A percentile compares a stretch with the other conserved stretches of the same genome.
These are phyloP conservation scores for Balamuthia mandrillaris DNA, from an alignment of 208 protist genomes.

Conservation along the genomic window DNA sequence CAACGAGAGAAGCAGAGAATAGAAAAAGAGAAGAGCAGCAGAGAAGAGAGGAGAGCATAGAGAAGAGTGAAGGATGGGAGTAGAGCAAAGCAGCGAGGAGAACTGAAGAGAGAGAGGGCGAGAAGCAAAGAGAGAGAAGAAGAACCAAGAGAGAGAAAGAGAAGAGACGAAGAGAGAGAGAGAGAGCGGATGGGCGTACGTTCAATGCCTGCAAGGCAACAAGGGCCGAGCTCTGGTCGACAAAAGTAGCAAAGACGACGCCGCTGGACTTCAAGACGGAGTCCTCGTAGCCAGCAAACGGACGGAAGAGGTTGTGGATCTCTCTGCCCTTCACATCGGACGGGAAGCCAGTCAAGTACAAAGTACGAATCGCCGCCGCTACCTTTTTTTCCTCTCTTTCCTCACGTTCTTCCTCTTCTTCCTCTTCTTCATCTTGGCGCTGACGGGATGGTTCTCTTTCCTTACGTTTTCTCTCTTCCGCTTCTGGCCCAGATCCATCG, in stretches of 20 bases:
- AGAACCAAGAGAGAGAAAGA: not conserved
- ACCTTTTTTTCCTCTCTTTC: not conserved
- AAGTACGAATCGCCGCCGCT: not conserved
- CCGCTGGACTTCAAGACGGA: conserved; percentile 11
- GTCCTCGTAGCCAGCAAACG: conserved; percentile 18
- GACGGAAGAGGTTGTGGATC: conserved; percentile 31
- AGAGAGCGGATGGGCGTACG: not conserved
- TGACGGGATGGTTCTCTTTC: too few species aligned
- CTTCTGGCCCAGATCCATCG: too few species aligned
- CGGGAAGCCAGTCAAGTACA: conserved; percentile 10
- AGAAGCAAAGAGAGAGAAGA: not conserved
- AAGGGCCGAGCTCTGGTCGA: not conserved
- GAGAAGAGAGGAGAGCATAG: too few species aligned
- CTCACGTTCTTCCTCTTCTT: too few species aligned
- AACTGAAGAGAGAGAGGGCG: not conserved
- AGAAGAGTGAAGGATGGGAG: too few species aligned
- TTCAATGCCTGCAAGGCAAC: not conserved
- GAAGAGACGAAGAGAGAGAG: not conserved
- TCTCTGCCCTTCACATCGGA: conserved; percentile 14
- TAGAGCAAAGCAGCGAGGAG: not conserved
- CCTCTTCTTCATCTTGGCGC: too few species aligned
- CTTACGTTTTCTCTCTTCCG: too few species aligned
- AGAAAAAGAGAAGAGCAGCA: not conserved
- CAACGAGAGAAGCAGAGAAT: not conserved
- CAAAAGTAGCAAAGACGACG: conserved; percentile 7